A percentile compares a stretch with the other conserved stretches of the same genome.
Conservation (phyloP, 768 basidiomycete species). For the Calocybe gangraenosa region DNA sequence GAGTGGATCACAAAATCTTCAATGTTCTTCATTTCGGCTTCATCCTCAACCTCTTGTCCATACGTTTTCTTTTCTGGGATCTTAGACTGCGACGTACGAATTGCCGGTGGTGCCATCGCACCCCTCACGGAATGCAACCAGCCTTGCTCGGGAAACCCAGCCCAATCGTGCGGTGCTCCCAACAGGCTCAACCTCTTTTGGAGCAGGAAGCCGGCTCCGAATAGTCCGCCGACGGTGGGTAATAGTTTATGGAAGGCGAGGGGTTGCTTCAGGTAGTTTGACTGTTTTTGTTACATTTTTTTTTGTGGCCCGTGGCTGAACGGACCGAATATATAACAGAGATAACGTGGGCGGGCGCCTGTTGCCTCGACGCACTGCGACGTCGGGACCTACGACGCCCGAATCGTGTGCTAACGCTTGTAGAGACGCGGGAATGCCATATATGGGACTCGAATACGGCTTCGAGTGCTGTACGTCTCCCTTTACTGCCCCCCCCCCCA, state of each 20-base stretch:
- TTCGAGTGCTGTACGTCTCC: conserved; percentile 15
- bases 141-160: conserved; percentile 14
- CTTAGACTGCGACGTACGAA: conserved; percentile 10
- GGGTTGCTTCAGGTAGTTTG: conserved; percentile 14
- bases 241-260: conserved; percentile 4
- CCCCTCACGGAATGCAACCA: conserved; percentile 13
- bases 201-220: conserved; percentile 1
- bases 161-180: conserved; percentile 14
- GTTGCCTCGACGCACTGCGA: conserved; percentile 2
- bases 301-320: too few species aligned
- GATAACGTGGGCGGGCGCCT: conserved; percentile 10
- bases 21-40: background rate
- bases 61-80: too few species aligned
- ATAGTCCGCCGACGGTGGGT: background rate
- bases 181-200: conserved; percentile 4
- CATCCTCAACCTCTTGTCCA: too few species aligned
- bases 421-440: conserved; percentile 7
- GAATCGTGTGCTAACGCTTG: conserved; percentile 14
- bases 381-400: conserved; percentile 9
- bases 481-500: background rate
- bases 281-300: too few species aligned
- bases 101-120: background rate
- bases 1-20: background rate
- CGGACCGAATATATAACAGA: background rate
- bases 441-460: conserved; percentile 14